Percentiles rank a stretch among this genome's conserved stretches.
These are phyloP conservation scores for Termitomyces titanicus DNA, from an alignment of 768 basidiomycete species.

Conservation along the genomic window DNA sequence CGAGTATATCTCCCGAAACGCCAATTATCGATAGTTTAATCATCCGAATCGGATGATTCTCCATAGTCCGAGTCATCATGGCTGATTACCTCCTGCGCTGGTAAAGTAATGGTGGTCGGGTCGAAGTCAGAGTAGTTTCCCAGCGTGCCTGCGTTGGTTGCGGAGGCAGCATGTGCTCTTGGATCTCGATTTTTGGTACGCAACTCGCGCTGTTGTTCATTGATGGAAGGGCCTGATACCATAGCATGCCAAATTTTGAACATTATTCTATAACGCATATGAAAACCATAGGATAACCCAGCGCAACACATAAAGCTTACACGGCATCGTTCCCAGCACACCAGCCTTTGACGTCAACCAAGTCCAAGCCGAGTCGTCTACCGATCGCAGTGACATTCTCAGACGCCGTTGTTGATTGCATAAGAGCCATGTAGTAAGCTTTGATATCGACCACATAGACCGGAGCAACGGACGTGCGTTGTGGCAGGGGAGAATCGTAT, in stretches of 20 bases:
- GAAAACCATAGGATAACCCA: not conserved
- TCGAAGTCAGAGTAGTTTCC: slow-evolving; percentile 27
- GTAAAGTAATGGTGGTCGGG: slow-evolving; percentile 24
- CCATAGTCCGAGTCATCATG: slow-evolving; percentile 20
- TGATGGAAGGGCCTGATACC: slow-evolving; percentile 41
- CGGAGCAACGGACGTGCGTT: slow-evolving; percentile 17
- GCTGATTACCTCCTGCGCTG: not conserved
- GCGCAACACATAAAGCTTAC: slow-evolving; percentile 27
- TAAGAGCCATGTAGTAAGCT: slow-evolving; percentile 34
- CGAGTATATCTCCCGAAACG: not conserved
- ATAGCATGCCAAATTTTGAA: slow-evolving; percentile 45
- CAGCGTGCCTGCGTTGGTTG: not conserved
- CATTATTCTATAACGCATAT: slow-evolving; percentile 25
- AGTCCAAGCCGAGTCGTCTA: slow-evolving; percentile 21
- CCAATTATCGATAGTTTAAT: not conserved
- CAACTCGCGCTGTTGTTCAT: slow-evolving; percentile 39
- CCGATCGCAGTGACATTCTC: slow-evolving; percentile 27
- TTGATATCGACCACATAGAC: slow-evolving; percentile 40
- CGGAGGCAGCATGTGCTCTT: not conserved
- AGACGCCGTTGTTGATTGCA: slow-evolving; percentile 24
- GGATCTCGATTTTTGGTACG: slow-evolving; percentile 8
- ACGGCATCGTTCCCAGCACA: slow-evolving; percentile 53
- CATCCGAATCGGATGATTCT: slow-evolving; percentile 12
- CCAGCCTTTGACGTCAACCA: slow-evolving; percentile 30
- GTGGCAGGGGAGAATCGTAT: not conserved